Evolutionary conservation across 139 green algal species (phyloP), one percentile per base, ranked within the genome.

Genomic region (Haematococcus sp.): DNA sequence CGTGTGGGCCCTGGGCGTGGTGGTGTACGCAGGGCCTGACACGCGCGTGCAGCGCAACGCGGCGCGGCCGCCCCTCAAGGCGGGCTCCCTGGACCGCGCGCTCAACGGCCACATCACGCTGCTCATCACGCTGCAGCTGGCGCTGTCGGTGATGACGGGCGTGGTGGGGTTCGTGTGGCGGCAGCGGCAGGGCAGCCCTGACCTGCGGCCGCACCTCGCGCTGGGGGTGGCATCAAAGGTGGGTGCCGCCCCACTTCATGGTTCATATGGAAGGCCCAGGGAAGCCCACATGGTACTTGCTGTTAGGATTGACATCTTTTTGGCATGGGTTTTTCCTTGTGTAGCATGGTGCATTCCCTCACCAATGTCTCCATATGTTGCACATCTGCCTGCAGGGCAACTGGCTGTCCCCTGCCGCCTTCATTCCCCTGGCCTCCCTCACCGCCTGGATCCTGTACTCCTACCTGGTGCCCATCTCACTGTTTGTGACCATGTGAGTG

Each of bases 31-130:
- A 30, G 87, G 87, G 1, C 76, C 86, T 32, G 86, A 92, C 68
- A 88, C 81, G 25, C 87, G 89, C 61, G 78, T 89, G 32, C 85
- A 87, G 69, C 82, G 85, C 78, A 91, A 91, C 78, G 49, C 78
- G 5, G 81, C 60, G 30, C 74, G 75, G 27, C 64, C 88, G 13
- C 81, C 78, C 0, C 75, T 73, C 5, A 91, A 91, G 75, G 27
- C 67, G 1, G 85, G 87, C 20, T 85, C 83, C 3, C 91, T 83
- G 54, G 87, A 92, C 58, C 49, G 60, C 15, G 89, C 89, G 77
- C 78, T 93, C 19, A 93, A 91, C 83, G 40, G 82, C 4, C 87
- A 93, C 68, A 91, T 92, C 34, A 33, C 63, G 16, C 25, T 91
- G 23, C 74, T 93, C 31, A 83, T 92, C 28, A 27, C 72, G 2